Conservation (phyloP, 2,329 filamentous ascomycete genomes). For the Pezicula rhizophila region DNA sequence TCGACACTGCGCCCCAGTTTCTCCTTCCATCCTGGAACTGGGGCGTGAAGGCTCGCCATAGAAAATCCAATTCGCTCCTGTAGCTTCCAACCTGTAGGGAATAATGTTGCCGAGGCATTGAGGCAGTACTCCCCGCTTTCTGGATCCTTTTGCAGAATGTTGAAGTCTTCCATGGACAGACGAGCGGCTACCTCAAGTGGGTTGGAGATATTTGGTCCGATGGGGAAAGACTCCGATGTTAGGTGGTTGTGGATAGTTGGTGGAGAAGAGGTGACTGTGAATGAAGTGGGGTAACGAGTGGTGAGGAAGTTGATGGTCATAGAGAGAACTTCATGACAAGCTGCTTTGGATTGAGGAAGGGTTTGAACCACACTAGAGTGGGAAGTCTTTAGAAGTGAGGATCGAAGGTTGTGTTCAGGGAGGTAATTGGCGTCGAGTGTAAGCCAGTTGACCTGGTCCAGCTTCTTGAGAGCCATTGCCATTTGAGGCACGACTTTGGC, state of each 20-base stretch:
- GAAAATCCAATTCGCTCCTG: constrained; percentile 41
- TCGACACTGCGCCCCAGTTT: constrained; percentile 36
- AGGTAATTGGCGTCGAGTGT: constrained; percentile 40
- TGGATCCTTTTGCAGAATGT: constrained; percentile 37
- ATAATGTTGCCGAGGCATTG: constrained; percentile 44
- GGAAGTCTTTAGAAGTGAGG: constrained; percentile 32
- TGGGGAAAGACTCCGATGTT: constrained; percentile 35
- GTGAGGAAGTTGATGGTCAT: constrained; percentile 39
- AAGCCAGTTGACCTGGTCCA: constrained; percentile 42
- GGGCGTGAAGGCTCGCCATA: constrained; percentile 39
- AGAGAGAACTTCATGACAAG: constrained; percentile 40
- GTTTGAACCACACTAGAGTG: constrained; percentile 37
- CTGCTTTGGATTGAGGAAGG: constrained; percentile 35
- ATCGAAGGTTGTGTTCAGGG: constrained; percentile 35
- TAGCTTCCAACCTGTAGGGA: constrained; percentile 46
- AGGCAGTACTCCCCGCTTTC: constrained; percentile 41
- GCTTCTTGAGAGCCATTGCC: constrained; percentile 40
- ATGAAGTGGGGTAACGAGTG: constrained; percentile 36
- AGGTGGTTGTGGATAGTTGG: constrained; percentile 35
- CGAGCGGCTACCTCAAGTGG: constrained; percentile 44
- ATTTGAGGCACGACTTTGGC: constrained; percentile 24
- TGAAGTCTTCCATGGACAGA: constrained; percentile 46
- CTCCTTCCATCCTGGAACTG: constrained; percentile 43
- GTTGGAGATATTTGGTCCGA: constrained; percentile 30
- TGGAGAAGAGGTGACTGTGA: constrained; percentile 28